Conservation (phyloP, 352 stramenopile species). For the Phytophthora fragariaefolia region DNA sequence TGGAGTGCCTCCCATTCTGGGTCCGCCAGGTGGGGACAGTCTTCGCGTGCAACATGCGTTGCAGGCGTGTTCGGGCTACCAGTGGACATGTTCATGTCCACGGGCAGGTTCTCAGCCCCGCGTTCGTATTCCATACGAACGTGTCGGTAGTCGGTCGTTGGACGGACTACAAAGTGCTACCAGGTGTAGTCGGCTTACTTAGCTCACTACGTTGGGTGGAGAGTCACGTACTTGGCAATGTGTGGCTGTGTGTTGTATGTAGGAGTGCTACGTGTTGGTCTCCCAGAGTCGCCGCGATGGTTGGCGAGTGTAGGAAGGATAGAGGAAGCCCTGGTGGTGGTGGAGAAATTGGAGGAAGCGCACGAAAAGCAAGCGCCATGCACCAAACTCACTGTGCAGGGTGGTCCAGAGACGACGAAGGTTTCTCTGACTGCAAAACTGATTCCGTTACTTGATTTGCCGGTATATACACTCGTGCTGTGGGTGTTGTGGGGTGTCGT, state of each 20-base stretch:
- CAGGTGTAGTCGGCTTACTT: no score
- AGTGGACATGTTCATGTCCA: no score
- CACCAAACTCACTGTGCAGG: not conserved
- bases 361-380: not conserved
- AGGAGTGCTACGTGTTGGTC: slow-evolving; percentile 16
- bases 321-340: slow-evolving; percentile 20
- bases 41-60: no score
- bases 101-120: no score
- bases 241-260: slow-evolving; percentile 26
- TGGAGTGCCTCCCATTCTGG: no score
- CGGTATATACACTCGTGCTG: slow-evolving; percentile 24
- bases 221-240: slow-evolving; percentile 29
- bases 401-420: not conserved
- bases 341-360: slow-evolving; percentile 35
- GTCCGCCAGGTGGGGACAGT: no score
- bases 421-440: not conserved
- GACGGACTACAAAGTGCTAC: no score
- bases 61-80: no score
- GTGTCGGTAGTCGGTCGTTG: no score
- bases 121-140: no score
- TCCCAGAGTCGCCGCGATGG: slow-evolving; percentile 47
- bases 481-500: slow-evolving; percentile 39
- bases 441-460: not conserved
- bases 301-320: slow-evolving; percentile 30
- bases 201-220: slow-evolving; percentile 32